phyloP scores from a whole-genome alignment of 257 asterid species.

The Rubia yunnanensis region DNA sequence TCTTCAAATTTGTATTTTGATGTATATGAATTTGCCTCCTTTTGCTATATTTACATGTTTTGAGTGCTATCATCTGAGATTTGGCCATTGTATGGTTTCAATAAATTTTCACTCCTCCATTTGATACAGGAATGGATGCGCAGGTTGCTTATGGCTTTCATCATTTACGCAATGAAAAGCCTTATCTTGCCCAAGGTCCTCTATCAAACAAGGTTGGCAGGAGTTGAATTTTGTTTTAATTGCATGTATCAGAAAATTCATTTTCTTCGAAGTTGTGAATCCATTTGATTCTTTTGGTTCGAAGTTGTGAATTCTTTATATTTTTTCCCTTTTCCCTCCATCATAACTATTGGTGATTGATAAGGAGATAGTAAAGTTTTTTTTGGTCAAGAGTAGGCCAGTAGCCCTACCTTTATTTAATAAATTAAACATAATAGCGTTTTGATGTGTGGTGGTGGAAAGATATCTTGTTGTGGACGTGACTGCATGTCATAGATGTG shows the following conservation, averaged over 20 bases:
- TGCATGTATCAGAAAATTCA: background rate
- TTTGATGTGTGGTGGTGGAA: too few relatives aligned
- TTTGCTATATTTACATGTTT: background rate
- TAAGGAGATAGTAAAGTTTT: too few relatives aligned
- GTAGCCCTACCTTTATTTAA: too few relatives aligned
- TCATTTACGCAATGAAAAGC: constrained; percentile 79
- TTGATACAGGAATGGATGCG: constrained; percentile 87
- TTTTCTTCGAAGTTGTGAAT: background rate
- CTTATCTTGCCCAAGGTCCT: constrained; percentile 95
- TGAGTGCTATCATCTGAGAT: background rate
- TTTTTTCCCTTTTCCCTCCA: background rate
- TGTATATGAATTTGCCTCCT: background rate
- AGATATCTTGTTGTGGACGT: background rate
- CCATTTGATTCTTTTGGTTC: background rate
- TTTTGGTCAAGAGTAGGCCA: too few relatives aligned
- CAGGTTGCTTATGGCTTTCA: constrained; percentile 96
- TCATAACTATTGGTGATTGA: background rate
- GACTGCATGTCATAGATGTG: background rate
- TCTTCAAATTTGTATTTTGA: background rate
- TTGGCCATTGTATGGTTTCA: background rate
- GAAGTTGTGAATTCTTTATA: constrained; percentile 4
- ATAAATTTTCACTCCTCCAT: constrained; percentile 12
- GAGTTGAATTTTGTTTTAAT: constrained; percentile 6
- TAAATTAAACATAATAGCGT: too few relatives aligned
- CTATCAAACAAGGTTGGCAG: constrained; percentile 70